phyloP scores from a whole-genome alignment of 2,329 filamentous ascomycete genomes.

The Aspergillus sp. region DNA sequence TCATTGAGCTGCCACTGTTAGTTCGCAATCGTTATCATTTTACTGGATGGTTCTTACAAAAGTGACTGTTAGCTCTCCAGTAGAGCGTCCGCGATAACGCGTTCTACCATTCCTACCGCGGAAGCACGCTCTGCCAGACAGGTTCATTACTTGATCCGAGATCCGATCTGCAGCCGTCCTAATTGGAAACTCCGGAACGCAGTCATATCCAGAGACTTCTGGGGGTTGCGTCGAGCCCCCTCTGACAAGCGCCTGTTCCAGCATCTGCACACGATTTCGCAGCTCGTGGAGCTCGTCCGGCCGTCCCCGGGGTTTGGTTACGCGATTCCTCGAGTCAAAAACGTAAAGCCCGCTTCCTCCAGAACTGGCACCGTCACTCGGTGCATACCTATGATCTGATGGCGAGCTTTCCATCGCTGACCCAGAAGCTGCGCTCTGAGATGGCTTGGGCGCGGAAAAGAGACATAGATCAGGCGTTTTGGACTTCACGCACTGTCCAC shows the following conservation, averaged over 20 bases:
- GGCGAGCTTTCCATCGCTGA: slow-evolving; percentile 2
- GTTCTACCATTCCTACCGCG: slow-evolving; percentile 32
- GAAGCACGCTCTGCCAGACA: slow-evolving; percentile 28
- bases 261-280: slow-evolving; percentile 24
- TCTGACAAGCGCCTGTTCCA: slow-evolving; percentile 29
- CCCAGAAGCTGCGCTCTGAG: slow-evolving; percentile 4
- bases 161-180: slow-evolving; percentile 19
- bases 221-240: slow-evolving; percentile 24
- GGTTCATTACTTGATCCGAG: slow-evolving; percentile 27
- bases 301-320: slow-evolving; percentile 24
- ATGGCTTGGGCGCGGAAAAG: slow-evolving; percentile 41
- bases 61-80: slow-evolving; percentile 30
- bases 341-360: slow-evolving; percentile 30
- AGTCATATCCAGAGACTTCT: slow-evolving; percentile 23
- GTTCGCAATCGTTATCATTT: not conserved
- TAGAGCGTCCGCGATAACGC: slow-evolving; percentile 32
- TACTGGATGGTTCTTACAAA: slow-evolving; percentile 25
- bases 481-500: slow-evolving; percentile 59
- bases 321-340: slow-evolving; percentile 33
- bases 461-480: slow-evolving; percentile 54
- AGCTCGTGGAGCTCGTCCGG: slow-evolving; percentile 33
- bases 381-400: slow-evolving; percentile 4
- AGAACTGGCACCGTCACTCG: slow-evolving; percentile 16
- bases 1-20: slow-evolving; percentile 28
- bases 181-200: slow-evolving; percentile 14